Base-by-base conservation (phyloP, 257 asterid species). In the Coffea eugenioides region DNA sequence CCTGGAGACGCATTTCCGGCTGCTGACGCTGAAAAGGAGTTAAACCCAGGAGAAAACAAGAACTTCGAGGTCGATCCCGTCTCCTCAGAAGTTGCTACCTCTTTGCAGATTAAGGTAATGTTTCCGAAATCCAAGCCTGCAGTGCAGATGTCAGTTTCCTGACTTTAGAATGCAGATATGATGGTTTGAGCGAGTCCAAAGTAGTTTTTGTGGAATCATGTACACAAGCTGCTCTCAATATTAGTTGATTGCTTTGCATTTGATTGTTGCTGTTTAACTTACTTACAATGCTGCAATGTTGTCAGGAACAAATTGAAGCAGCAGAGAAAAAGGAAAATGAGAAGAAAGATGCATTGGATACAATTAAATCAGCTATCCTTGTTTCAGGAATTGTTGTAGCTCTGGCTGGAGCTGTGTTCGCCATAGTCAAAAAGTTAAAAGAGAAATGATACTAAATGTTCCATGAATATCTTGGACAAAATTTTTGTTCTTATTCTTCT, bases 321-420 rank as follows among this genome's bases (percentile, higher is more conserved):
- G 85, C 41, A 7, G 83, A 82, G 31, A 82, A 70, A 79, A 82
- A 80, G 68, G 96, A 88, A 52, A 78, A 73, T n/a, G 88, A 88
- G 49, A 89, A 61, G 83, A 89, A 87, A 78, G 94, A 92, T 21
- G 91, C 89, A 21, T 0, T 93, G 61, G 92, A 93, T 62, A 87
- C 65, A 61, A 80, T 94, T 15, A 94, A 93, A 79, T 86, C 89
- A 8, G 61, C 94, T 25, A 75, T 93, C 18, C 82, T 90, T 39
- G 81, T 94, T 69, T 87, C 97, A 6, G 98, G 95, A 68, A 86
- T 93, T 18, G 67, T 88, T 6, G 89, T 89, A 57, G 97, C 95
- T 6, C 90, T 91, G n/a, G 88, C 82, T 31, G 98, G 97, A 56
- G 97, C 97, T 23, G 71, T 84, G 49, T 93, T 89, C 49, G 97